These are phyloP conservation scores for Kondoa subrosea DNA, from an alignment of 768 basidiomycete genomes.

Conservation along the genomic window DNA sequence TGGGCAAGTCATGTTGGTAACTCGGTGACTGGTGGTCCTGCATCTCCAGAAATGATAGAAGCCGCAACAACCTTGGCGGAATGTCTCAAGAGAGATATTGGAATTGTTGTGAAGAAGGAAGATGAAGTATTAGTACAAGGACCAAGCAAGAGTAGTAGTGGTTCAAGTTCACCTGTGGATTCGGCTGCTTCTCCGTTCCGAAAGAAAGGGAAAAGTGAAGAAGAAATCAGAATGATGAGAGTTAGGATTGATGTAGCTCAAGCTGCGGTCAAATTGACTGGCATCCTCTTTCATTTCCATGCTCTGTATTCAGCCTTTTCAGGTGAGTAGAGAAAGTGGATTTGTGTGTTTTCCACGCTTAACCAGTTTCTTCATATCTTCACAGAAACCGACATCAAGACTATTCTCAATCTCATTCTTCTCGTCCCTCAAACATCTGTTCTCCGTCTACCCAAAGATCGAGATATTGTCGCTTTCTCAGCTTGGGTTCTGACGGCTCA, in stretches of 20 bases:
- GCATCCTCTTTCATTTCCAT: background rate
- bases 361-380: too few species aligned
- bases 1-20: background rate
- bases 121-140: background rate
- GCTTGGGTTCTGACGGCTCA: background rate
- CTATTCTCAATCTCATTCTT: background rate
- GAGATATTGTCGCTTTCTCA: background rate
- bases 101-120: background rate
- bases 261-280: background rate
- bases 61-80: background rate
- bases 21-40: too few species aligned
- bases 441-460: background rate
- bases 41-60: background rate
- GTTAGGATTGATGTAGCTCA: background rate
- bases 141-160: too few species aligned
- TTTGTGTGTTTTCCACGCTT: too few species aligned
- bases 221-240: background rate
- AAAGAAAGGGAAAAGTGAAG: background rate
- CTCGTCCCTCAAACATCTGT: background rate
- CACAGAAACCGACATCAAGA: background rate
- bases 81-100: background rate
- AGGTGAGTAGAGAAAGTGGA: too few species aligned
- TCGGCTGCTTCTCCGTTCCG: background rate
- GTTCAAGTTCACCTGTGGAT: background rate
- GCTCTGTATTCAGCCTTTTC: background rate